A percentile compares a stretch with the other conserved stretches of the same genome.
Conservation (phyloP, 345 rosid genomes). For the Cardamine occulta region DNA sequence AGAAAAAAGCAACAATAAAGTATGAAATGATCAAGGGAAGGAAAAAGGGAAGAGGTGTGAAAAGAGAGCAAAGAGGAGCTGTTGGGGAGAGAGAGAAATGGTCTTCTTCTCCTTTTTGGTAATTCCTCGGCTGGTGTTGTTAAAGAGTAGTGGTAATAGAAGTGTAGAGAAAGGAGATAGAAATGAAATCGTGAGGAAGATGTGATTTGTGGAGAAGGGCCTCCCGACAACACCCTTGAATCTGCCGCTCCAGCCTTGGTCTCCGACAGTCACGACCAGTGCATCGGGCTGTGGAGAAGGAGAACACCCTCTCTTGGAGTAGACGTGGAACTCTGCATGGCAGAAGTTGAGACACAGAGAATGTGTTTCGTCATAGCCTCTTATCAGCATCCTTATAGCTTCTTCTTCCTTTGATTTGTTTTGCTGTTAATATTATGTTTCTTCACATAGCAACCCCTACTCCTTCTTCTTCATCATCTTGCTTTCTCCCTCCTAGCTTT, state of each 20-base stretch:
- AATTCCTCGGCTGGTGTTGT: conserved; percentile 34
- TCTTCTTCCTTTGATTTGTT: conserved; percentile 60
- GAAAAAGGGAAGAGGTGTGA: conserved; percentile 56
- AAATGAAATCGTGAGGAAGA: conserved; percentile 17
- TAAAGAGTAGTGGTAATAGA: conserved; percentile 46
- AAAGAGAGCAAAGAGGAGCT: conserved; percentile 55
- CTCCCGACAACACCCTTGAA: conserved; percentile 59
- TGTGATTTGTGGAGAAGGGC: conserved; percentile 38
- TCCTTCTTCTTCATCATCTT: conserved; percentile 33
- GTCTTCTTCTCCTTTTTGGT: conserved; percentile 37
- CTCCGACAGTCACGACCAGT: conserved; percentile 72
- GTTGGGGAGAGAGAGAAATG: conserved; percentile 66
- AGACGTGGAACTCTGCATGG: conserved; percentile 74
- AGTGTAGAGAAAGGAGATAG: conserved; percentile 55
- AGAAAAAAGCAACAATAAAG: conserved; percentile 1
- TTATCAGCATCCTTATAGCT: conserved; percentile 74
- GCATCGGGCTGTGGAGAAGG: conserved; percentile 69
- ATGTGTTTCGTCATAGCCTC: conserved; percentile 76
- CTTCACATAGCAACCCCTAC: conserved; percentile 55
- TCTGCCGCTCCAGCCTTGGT: conserved; percentile 49
- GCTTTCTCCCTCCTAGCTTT: conserved; percentile 31
- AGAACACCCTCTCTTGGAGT: conserved; percentile 86
- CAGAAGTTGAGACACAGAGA: conserved; percentile 63
- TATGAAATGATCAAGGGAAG: conserved; percentile 20
- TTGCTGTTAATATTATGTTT: conserved; percentile 45